Conservation (phyloP, 2,329 filamentous ascomycete genomes). For the Graphilbum ipis-grandicollis region DNA sequence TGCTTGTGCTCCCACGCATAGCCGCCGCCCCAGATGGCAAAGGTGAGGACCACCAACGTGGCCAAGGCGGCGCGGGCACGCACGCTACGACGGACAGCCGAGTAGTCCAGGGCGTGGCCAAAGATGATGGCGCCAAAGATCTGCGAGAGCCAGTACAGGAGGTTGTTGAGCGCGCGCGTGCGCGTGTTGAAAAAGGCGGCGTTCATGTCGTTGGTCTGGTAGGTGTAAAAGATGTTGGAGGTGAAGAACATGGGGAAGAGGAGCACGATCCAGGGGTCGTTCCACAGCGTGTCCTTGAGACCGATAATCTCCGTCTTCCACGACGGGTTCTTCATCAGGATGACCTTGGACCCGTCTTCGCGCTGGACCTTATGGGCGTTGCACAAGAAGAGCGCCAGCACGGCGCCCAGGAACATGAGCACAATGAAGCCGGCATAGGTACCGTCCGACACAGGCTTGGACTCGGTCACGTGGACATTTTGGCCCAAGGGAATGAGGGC, state of each 20-base stretch:
- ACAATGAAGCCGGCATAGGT: constrained; percentile 12
- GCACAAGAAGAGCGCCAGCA: constrained; percentile 51
- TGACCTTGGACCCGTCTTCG: constrained; percentile 60
- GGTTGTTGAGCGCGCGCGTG: constrained; percentile 55
- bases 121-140: constrained; percentile 60
- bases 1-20: constrained; percentile 58
- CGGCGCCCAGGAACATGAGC: constrained; percentile 22
- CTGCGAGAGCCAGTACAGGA: constrained; percentile 66
- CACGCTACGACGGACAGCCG: constrained; percentile 39
- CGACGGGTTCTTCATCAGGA: constrained; percentile 79
- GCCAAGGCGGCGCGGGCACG: constrained; percentile 49
- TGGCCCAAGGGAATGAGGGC: constrained; percentile 57
- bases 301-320: constrained; percentile 67
- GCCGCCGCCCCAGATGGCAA: constrained; percentile 69
- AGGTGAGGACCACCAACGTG: constrained; percentile 50
- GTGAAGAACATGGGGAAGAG: constrained; percentile 72
- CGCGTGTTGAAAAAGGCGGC: constrained; percentile 53
- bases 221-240: constrained; percentile 70
- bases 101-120: constrained; percentile 52
- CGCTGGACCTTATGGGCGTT: constrained; percentile 59
- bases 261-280: constrained; percentile 55
- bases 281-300: constrained; percentile 52
- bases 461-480: constrained; percentile 33
- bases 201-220: constrained; percentile 56
- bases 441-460: constrained; percentile 10